Base-by-base conservation (phyloP, 306 rosid species). In the Trifolium dubium region DNA sequence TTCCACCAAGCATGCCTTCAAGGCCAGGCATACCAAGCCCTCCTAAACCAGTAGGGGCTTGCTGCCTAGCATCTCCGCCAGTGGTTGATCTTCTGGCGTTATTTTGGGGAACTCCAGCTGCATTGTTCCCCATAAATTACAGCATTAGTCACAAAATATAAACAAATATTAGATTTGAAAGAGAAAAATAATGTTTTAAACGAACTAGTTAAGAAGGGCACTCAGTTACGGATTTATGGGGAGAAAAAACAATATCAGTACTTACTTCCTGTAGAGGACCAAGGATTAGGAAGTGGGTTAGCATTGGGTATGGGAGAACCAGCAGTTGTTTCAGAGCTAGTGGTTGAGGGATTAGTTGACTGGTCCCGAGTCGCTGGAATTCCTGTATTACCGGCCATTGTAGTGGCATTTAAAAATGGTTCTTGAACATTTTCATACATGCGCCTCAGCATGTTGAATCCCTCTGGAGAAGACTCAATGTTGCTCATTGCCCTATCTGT, bases 401-500 rank as follows among this genome's bases (percentile, higher is more conserved):
- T 88, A 39, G 97, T 89, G 49, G 97, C 97, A 86, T 92, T 88
- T 54, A 92, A 75, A 77, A 92, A 84, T 67, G 97, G 97, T 83
- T 92, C 97, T 85, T 92, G 96, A 75, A 92, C 93, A 69, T 87
- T 92, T 85, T 92, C 96, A 76, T 88, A 92, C 96, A 92, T 89
- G 46, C 97, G 96, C 86, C 97, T 88, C 73, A 92, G 87, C 97
- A 89, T 92, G 82, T 89, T 92, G 74, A 89, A 92, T 75, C 97
- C 97, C 82, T 88, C 96, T 2, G 97, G 96, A 82, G 93, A 85
- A 72, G 97, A 82, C 82, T 92, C 96, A 73, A 92, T 89, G 83
- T 92, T 92, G 86, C 93, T 92, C 96, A 92, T 92, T 46, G 96
- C 96, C 79, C 97, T 85, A 65, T 92, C 97, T 41, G 92, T 92